These are phyloP conservation scores for Curvularia lunata DNA, from an alignment of 2,329 filamentous ascomycete species.

Conservation along the genomic window DNA sequence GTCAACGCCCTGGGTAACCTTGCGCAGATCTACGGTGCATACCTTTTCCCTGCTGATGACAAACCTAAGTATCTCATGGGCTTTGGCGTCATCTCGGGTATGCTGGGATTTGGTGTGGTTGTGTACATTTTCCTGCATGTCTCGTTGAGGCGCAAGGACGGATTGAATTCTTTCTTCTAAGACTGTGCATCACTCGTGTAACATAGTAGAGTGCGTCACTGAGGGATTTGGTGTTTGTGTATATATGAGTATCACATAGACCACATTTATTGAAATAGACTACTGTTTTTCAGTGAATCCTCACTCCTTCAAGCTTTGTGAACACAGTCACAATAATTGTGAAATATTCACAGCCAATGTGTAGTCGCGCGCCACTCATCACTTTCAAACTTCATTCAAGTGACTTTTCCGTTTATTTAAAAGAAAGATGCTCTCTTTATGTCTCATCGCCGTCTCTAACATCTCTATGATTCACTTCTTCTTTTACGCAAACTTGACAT, in stretches of 20 bases:
- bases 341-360: background rate
- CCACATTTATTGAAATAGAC: background rate
- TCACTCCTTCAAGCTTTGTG: background rate
- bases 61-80: conserved; percentile 53
- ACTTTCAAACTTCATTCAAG: background rate
- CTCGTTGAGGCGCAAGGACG: conserved; percentile 34
- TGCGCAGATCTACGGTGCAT: conserved; percentile 62
- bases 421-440: no score
- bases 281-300: background rate
- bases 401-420: no score
- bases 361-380: background rate
- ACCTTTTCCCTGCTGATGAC: conserved; percentile 59
- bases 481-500: no score
- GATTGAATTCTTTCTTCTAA: conserved; percentile 16
- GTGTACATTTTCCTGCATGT: conserved; percentile 43
- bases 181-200: background rate
- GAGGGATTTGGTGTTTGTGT: background rate
- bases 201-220: background rate
- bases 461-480: background rate
- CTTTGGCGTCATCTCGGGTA: conserved; percentile 33
- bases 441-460: background rate
- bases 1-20: conserved; percentile 63
- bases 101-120: conserved; percentile 40
- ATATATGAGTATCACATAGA: background rate
- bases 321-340: background rate